These are phyloP conservation scores for Thermoascus crustaceus DNA, from an alignment of 2,329 filamentous ascomycete genomes.

Conservation along the genomic window DNA sequence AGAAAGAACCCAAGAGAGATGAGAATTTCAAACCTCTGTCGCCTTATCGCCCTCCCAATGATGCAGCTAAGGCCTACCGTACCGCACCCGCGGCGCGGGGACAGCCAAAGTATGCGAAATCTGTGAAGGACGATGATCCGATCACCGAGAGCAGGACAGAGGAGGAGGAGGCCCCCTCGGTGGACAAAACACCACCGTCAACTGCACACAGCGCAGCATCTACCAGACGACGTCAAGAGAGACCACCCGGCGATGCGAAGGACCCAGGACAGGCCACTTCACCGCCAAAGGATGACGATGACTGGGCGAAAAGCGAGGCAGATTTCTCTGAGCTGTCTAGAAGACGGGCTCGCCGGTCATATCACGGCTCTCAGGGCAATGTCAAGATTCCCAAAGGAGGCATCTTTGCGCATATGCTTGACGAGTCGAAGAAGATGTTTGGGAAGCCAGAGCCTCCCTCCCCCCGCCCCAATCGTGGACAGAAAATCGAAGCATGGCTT, in stretches of 20 bases:
- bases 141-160: conserved; percentile 14
- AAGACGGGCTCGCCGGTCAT: conserved; percentile 24
- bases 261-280: conserved; percentile 18
- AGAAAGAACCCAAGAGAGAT: conserved; percentile 18
- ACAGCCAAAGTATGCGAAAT: conserved; percentile 18
- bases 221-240: conserved; percentile 15
- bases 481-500: conserved; percentile 56
- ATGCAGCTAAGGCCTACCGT: conserved; percentile 21
- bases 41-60: conserved; percentile 15
- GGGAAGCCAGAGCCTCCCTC: conserved; percentile 34
- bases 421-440: conserved; percentile 39
- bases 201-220: conserved; percentile 14
- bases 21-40: conserved; percentile 16
- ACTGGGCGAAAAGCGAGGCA: conserved; percentile 31
- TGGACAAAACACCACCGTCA: conserved; percentile 13
- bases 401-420: conserved; percentile 37
- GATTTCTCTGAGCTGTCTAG: conserved; percentile 33
- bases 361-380: conserved; percentile 11
- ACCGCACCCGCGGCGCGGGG: conserved; percentile 16
- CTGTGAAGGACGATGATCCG: conserved; percentile 14
- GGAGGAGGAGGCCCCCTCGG: conserved; percentile 11
- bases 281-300: conserved; percentile 22
- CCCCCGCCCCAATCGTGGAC: conserved; percentile 31
- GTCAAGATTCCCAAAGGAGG: conserved; percentile 32
- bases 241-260: conserved; percentile 16